A percentile compares a stretch with the other conserved stretches of the same genome.
Evolutionary conservation across 306 rosid species (phyloP).

Genomic region (Trifolium pratense): DNA sequence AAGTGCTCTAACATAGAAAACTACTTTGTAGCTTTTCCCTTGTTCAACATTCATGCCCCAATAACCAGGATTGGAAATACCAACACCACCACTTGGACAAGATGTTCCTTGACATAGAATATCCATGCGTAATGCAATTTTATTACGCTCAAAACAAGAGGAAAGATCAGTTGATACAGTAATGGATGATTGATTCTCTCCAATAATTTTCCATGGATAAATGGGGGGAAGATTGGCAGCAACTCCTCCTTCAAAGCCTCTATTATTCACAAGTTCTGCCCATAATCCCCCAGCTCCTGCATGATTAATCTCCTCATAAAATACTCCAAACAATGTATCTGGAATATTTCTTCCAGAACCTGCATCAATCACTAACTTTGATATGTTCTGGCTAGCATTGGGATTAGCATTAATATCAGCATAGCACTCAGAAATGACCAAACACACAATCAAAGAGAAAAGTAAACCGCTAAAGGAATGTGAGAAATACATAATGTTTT

Average conservation of each 20-base stretch:
- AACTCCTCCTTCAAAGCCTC: conserved; percentile 47
- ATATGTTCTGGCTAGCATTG: too few relatives aligned
- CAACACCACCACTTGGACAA: conserved; percentile 73
- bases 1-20: conserved; percentile 54
- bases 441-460: too few relatives aligned
- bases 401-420: too few relatives aligned
- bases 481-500: too few relatives aligned
- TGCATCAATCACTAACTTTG: too few relatives aligned
- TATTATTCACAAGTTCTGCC: conserved; percentile 77
- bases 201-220: conserved; percentile 71
- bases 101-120: conserved; percentile 61
- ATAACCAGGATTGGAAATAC: conserved; percentile 77
- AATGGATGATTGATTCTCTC: conserved; percentile 53
- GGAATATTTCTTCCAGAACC: too few relatives aligned
- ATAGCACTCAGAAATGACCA: too few relatives aligned
- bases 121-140: conserved; percentile 65
- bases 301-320: too few relatives aligned
- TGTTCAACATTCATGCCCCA: conserved; percentile 86
- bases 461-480: too few relatives aligned
- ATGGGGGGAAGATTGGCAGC: conserved; percentile 16
- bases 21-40: conserved; percentile 64
- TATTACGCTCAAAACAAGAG: conserved; percentile 69
- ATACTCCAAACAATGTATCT: too few relatives aligned
- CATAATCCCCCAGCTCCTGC: conserved; percentile 82
- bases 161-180: conserved; percentile 64